These are phyloP conservation scores for Lachnellula arida DNA, from an alignment of 2,329 filamentous ascomycete species.

Conservation along the genomic window DNA sequence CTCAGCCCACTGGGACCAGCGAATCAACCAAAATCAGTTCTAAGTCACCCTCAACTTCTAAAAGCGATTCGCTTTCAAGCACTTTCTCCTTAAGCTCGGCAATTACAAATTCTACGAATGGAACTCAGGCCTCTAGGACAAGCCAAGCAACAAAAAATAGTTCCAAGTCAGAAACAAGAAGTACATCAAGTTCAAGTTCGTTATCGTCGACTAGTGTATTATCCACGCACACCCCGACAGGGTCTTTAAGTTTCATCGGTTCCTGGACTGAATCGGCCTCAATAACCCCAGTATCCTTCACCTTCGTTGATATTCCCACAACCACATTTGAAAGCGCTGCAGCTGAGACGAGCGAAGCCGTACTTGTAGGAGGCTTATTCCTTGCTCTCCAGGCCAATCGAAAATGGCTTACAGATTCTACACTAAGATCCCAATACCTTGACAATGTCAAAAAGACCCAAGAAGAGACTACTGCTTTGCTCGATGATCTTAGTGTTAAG, in stretches of 20 bases:
- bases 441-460: conserved; percentile 3
- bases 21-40: no score
- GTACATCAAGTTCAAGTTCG: no score
- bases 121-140: no score
- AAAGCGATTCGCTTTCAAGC: no score
- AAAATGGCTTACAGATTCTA: conserved; percentile 8
- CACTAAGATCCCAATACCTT: conserved; percentile 3
- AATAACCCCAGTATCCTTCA: not conserved
- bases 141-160: no score
- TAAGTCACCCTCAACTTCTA: not conserved
- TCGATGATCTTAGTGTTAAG: conserved; percentile 1
- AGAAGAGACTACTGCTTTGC: conserved; percentile 3
- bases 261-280: not conserved
- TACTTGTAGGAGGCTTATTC: conserved; percentile 3
- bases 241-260: not conserved
- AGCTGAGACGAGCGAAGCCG: conserved; percentile 1
- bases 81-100: no score
- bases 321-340: not conserved
- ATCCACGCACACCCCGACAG: not conserved
- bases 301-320: no score
- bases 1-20: no score
- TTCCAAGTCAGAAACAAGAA: no score
- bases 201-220: not conserved
- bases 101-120: no score
- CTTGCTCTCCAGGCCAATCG: conserved; percentile 5